phyloP scores from a whole-genome alignment of 805 yeast genomes.

The Teunomyces gatunensis region DNA sequence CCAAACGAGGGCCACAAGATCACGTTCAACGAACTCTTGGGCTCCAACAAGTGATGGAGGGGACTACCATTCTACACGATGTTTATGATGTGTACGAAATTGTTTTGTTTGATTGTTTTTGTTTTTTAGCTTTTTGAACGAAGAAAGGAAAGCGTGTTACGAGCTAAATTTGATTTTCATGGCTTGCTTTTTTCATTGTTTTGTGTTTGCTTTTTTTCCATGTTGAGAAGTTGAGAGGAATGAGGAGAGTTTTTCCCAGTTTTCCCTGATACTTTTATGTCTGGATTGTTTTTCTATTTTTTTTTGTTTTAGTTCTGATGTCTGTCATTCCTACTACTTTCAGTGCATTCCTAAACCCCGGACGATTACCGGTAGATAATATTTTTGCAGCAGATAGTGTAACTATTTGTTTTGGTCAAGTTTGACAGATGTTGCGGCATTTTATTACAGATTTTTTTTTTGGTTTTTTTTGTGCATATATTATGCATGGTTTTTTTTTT shows the following conservation, averaged over 20 bases:
- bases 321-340: neutral
- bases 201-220: neutral
- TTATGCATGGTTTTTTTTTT: neutral
- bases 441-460: slow-evolving; percentile 3
- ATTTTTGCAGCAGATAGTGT: neutral
- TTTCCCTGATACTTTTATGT: neutral
- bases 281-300: neutral
- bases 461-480: slow-evolving; percentile 2
- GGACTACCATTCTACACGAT: neutral
- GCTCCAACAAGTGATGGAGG: slow-evolving; percentile 19
- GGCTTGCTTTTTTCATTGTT: neutral
- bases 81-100: slow-evolving; percentile 4
- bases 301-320: neutral
- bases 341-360: neutral
- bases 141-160: neutral
- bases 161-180: neutral
- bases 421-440: slow-evolving; percentile 3
- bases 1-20: slow-evolving; percentile 32
- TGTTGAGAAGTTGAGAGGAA: neutral
- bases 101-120: slow-evolving; percentile 5
- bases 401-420: neutral
- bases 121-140: neutral
- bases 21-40: slow-evolving; percentile 39
- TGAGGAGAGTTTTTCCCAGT: neutral
- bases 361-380: neutral